Conservation (phyloP, 1,139 yeast species). For the Pichia sp. region DNA sequence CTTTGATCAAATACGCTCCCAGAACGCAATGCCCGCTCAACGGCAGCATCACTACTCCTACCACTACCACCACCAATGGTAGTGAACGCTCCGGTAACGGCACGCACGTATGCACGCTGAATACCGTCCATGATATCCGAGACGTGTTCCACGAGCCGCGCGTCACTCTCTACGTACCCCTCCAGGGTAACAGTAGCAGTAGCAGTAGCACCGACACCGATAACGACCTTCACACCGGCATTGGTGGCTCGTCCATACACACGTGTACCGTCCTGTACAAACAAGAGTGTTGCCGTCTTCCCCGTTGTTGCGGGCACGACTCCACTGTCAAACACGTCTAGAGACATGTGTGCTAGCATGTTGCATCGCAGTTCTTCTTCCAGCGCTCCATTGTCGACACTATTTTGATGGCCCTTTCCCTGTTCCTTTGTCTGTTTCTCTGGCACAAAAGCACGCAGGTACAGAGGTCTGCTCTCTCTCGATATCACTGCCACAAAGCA, state of each 20-base stretch:
- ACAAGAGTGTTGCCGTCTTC: slow-evolving; percentile 38
- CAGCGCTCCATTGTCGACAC: slow-evolving; percentile 37
- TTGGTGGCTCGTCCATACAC: slow-evolving; percentile 59
- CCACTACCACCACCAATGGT: no score
- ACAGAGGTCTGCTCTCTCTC: slow-evolving; percentile 48
- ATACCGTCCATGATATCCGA: no score
- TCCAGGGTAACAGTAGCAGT: no score
- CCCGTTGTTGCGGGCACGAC: slow-evolving; percentile 21
- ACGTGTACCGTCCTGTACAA: slow-evolving; percentile 53
- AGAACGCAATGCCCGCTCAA: no score
- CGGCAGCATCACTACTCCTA: no score
- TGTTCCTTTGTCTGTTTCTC: slow-evolving; percentile 11
- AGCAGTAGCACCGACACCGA: no score
- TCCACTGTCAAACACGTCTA: slow-evolving; percentile 56
- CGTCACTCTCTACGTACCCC: no score
- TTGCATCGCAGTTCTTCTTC: slow-evolving; percentile 41
- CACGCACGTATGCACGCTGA: no score
- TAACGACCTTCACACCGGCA: slow-evolving; percentile 52
- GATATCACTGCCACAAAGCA: slow-evolving; percentile 48
- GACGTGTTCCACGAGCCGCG: no score
- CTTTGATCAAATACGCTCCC: no score
- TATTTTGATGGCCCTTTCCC: slow-evolving; percentile 21
- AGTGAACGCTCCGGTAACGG: no score
- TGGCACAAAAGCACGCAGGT: slow-evolving; percentile 53
- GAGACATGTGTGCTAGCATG: slow-evolving; percentile 59